Conservation (phyloP, 495 filamentous ascomycete genomes). For the Podospora comata region DNA sequence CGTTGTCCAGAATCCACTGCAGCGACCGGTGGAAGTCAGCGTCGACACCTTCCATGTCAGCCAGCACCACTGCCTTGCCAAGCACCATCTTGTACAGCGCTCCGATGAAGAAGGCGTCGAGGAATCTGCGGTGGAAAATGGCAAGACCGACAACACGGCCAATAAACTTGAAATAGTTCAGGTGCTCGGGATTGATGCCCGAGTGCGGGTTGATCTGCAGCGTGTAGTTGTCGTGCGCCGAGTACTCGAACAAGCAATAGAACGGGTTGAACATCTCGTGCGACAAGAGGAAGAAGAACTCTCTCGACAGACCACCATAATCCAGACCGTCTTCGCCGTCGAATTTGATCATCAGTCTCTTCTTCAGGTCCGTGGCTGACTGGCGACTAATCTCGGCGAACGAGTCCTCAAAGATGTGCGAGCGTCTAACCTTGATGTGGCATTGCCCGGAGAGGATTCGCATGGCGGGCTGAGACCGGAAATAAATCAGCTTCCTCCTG, state of each 20-base stretch:
- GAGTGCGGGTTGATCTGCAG: slow-evolving; percentile 99
- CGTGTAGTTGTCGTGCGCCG: slow-evolving; percentile 99
- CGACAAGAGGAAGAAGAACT: slow-evolving; percentile 99
- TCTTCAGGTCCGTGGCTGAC: slow-evolving; percentile 94
- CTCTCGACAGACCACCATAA: slow-evolving; percentile 96
- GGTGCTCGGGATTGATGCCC: slow-evolving; percentile 97
- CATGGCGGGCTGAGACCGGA: slow-evolving; percentile 95
- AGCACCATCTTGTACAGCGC: slow-evolving; percentile 99
- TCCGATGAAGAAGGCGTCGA: slow-evolving; percentile 99
- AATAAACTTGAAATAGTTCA: slow-evolving; percentile 99
- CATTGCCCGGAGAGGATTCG: slow-evolving; percentile 94
- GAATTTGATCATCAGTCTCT: slow-evolving; percentile 98
- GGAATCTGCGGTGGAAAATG: slow-evolving; percentile 96
- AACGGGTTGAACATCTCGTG: slow-evolving; percentile 99
- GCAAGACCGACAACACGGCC: slow-evolving; percentile 95
- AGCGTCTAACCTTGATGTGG: slow-evolving; percentile 93
- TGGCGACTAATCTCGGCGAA: slow-evolving; percentile 98
- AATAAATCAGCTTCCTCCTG: slow-evolving; percentile 95
- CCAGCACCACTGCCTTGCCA: slow-evolving; percentile 82
- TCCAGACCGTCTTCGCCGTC: slow-evolving; percentile 97
- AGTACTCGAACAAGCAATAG: slow-evolving; percentile 99
- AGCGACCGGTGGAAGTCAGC: slow-evolving; percentile 93
- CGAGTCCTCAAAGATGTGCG: slow-evolving; percentile 97
- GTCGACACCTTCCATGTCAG: slow-evolving; percentile 99
- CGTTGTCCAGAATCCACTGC: slow-evolving; percentile 96